Percentiles rank a stretch among this genome's conserved stretches.
Evolutionary conservation across 495 filamentous ascomycete species (phyloP).

Genomic region (Penicillium subrubescens): DNA sequence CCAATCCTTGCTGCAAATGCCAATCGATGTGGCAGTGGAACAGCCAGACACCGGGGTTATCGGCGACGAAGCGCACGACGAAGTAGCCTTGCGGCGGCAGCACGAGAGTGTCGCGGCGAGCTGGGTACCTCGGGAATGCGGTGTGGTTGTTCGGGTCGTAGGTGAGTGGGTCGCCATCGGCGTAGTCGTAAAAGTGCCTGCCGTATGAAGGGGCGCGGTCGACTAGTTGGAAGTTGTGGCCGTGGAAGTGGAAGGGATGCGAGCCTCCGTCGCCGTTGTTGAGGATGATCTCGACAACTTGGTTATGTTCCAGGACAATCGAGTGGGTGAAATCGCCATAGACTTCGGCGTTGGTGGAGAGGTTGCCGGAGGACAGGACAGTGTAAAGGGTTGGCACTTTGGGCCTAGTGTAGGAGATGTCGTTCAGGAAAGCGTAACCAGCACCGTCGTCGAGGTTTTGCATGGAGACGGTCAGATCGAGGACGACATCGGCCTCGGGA

Average conservation of each 20-base stretch:
- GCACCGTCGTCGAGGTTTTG: conserved; percentile 46
- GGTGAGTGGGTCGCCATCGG: conserved; percentile 37
- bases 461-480: conserved; percentile 44
- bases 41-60: conserved; percentile 64
- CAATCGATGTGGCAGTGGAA: conserved; percentile 72
- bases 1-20: conserved; percentile 55
- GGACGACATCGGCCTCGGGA: conserved; percentile 29
- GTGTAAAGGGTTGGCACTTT: conserved; percentile 84
- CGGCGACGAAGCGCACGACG: conserved; percentile 68
- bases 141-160: conserved; percentile 43
- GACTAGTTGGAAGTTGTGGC: conserved; percentile 79
- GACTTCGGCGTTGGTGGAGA: conserved; percentile 62
- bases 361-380: conserved; percentile 62
- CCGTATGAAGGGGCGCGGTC: conserved; percentile 49
- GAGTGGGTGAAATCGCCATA: conserved; percentile 77
- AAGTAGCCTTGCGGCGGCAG: conserved; percentile 57
- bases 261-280: conserved; percentile 76
- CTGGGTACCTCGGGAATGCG: conserved; percentile 43
- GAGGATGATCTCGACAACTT: conserved; percentile 76
- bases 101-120: conserved; percentile 60
- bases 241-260: conserved; percentile 90
- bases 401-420: conserved; percentile 70
- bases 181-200: conserved; percentile 39
- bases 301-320: conserved; percentile 64
- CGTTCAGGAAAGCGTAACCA: conserved; percentile 73